These are phyloP conservation scores for Phytophthora fragariaefolia DNA, from an alignment of 352 stramenopile genomes.

Conservation along the genomic window DNA sequence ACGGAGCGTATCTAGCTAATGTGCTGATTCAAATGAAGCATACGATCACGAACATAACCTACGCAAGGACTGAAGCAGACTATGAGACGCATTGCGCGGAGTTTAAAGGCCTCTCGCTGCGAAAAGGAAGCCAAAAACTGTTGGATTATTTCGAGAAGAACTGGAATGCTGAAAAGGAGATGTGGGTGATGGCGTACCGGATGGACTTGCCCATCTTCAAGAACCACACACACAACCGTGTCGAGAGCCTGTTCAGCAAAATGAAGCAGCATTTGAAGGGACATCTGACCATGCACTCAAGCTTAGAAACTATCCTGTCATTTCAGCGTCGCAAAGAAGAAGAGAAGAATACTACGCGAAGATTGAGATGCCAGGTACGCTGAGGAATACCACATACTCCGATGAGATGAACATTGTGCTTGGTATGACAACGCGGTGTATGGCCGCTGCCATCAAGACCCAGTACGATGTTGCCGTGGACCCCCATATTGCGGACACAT, in stretches of 20 bases:
- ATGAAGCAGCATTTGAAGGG: conserved; percentile 6
- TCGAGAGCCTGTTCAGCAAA: conserved; percentile 14
- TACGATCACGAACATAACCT: too few relatives aligned
- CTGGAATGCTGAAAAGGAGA: neutral
- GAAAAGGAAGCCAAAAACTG: too few relatives aligned
- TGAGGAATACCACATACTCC: too few relatives aligned
- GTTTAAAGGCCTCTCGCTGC: too few relatives aligned
- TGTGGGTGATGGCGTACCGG: conserved; percentile 11
- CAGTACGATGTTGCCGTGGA: neutral
- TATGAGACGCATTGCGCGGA: too few relatives aligned
- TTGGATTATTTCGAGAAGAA: neutral
- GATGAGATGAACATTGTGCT: conserved; percentile 7
- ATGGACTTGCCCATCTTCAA: neutral
- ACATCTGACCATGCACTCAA: neutral
- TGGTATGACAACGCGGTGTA: conserved; percentile 6
- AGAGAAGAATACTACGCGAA: conserved; percentile 2
- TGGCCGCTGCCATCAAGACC: neutral
- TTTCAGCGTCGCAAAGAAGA: neutral
- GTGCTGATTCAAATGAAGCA: too few relatives aligned
- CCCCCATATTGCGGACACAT: neutral
- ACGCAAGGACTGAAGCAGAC: too few relatives aligned
- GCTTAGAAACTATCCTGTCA: neutral
- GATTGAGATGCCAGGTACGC: too few relatives aligned
- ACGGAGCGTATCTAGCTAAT: too few relatives aligned
- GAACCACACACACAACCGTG: neutral